Evolutionary conservation across 2,329 filamentous ascomycete genomes (phyloP).

Genomic region (Cordyceps cicadae): DNA sequence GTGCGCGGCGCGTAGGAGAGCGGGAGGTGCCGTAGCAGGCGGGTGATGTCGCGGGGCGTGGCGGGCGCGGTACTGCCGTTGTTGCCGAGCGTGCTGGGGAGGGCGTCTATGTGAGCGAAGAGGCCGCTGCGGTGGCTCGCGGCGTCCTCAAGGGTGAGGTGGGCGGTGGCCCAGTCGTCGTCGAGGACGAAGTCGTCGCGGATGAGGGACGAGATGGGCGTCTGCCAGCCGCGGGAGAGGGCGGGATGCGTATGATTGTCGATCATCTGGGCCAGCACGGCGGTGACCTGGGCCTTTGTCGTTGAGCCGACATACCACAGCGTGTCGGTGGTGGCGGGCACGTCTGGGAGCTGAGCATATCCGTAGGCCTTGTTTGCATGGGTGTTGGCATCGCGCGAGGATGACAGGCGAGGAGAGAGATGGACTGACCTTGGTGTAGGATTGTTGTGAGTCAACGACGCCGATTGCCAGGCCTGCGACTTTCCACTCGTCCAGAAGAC

Average conservation of each 20-base stretch:
- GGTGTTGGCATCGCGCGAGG: not conserved
- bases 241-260: conserved; percentile 28
- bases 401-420: not conserved
- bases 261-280: conserved; percentile 41
- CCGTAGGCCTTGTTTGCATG: conserved; percentile 20
- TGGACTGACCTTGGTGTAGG: conserved; percentile 28
- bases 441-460: conserved; percentile 36
- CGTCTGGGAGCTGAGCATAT: conserved; percentile 27
- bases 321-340: conserved; percentile 34
- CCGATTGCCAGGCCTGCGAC: conserved; percentile 42
- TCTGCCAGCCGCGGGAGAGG: conserved; percentile 34
- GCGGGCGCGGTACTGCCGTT: conserved; percentile 24
- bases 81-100: conserved; percentile 20
- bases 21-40: conserved; percentile 37
- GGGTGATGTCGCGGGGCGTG: conserved; percentile 29
- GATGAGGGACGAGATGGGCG: conserved; percentile 38
- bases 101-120: conserved; percentile 30
- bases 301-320: conserved; percentile 49
- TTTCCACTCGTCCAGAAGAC: conserved; percentile 28
- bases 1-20: conserved; percentile 35
- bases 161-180: conserved; percentile 36
- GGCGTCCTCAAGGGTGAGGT: conserved; percentile 47
- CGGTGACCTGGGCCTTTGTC: conserved; percentile 47
- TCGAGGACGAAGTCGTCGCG: conserved; percentile 44
- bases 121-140: conserved; percentile 45